A percentile compares a stretch with the other conserved stretches of the same genome.
These are phyloP conservation scores for Paecilomyces sp. DNA, from an alignment of 2,329 filamentous ascomycete species.

Conservation along the genomic window DNA sequence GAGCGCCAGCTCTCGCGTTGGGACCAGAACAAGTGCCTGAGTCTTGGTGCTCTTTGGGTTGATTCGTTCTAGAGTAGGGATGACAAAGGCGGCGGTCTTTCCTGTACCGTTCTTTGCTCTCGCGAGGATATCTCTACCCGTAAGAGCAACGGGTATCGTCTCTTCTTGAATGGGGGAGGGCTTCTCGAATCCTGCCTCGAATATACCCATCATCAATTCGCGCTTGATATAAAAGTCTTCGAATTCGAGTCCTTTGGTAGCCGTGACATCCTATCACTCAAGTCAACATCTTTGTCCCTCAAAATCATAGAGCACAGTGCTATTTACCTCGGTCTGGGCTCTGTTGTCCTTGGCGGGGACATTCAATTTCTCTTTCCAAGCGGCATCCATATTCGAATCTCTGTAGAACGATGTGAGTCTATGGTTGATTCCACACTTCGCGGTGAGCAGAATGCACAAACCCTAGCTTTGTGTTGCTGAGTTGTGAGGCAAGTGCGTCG, in stretches of 20 bases:
- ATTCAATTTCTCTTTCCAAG: constrained; percentile 41
- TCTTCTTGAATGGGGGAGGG: constrained; percentile 99
- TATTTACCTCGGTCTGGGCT: constrained; percentile 43
- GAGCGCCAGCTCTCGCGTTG: constrained; percentile 91
- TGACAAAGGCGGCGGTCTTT: constrained; percentile 97
- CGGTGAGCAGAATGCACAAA: constrained; percentile 14
- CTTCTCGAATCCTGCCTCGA: constrained; percentile 97
- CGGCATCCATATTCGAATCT: constrained; percentile 31
- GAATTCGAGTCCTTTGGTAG: constrained; percentile 94
- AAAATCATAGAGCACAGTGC: constrained; percentile 3
- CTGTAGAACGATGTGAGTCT: constrained; percentile 18
- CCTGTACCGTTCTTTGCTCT: constrained; percentile 98
- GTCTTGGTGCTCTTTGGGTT: constrained; percentile 96
- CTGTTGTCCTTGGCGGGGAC: constrained; percentile 41
- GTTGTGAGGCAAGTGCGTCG: constrained; percentile 38
- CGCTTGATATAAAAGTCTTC: constrained; percentile 95
- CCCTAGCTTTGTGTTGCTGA: constrained; percentile 38
- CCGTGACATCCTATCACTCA: constrained; percentile 75
- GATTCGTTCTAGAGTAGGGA: constrained; percentile 88
- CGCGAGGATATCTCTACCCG: constrained; percentile 89
- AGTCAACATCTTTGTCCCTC: constrained; percentile 10
- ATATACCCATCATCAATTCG: constrained; percentile 96
- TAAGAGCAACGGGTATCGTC: constrained; percentile 92
- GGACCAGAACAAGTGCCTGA: constrained; percentile 91
- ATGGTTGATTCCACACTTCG: constrained; percentile 1